A percentile compares a stretch with the other conserved stretches of the same genome.
Evolutionary conservation across 768 basidiomycete genomes (phyloP).

Genomic region (Podaxis sp.): DNA sequence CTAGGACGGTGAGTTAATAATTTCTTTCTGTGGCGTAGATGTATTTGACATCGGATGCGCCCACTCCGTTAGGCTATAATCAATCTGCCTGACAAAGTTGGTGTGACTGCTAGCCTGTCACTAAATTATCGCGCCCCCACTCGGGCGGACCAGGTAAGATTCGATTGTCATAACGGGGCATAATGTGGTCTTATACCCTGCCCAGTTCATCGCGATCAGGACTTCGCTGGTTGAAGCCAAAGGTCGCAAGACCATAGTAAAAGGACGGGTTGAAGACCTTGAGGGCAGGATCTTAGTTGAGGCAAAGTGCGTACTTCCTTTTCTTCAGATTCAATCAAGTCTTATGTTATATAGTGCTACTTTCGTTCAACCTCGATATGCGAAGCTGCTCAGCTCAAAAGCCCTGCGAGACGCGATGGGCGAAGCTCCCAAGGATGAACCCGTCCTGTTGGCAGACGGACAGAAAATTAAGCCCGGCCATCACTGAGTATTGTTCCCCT

Average conservation of each 20-base stretch:
- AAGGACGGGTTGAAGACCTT: conserved; percentile 73
- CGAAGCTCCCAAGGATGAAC: conserved; percentile 41
- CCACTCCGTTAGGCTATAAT: conserved; percentile 62
- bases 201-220: conserved; percentile 81
- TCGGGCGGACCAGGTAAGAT: conserved; percentile 77
- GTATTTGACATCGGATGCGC: conserved; percentile 1
- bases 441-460: conserved; percentile 41
- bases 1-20: conserved; percentile 59
- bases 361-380: conserved; percentile 90
- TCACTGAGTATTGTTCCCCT: conserved; percentile 8
- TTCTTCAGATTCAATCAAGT: neutral
- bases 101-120: conserved; percentile 85
- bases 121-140: conserved; percentile 88
- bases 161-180: neutral
- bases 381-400: conserved; percentile 66
- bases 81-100: conserved; percentile 86
- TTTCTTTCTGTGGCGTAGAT: neutral
- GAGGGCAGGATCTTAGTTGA: conserved; percentile 83
- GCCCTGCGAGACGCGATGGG: conserved; percentile 69
- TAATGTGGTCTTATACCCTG: neutral
- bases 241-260: conserved; percentile 77
- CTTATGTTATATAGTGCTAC: conserved; percentile 48
- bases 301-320: conserved; percentile 58
- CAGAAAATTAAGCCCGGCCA: conserved; percentile 31
- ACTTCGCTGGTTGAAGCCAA: conserved; percentile 63